These are phyloP conservation scores for Letharia lupina DNA, from an alignment of 495 filamentous ascomycete genomes.

Conservation along the genomic window DNA sequence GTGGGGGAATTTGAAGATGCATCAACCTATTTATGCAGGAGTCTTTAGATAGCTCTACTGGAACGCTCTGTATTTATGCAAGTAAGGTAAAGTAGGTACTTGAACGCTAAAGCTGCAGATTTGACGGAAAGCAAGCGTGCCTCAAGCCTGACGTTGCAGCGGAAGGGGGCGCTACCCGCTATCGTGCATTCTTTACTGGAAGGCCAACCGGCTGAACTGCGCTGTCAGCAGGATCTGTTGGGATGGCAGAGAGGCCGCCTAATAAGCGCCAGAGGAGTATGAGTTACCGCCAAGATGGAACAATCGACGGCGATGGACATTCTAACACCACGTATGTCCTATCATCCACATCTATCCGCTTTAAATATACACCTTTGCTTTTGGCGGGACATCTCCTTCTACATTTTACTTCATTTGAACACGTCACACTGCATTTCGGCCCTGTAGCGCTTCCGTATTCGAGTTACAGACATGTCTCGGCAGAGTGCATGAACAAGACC, in stretches of 20 bases:
- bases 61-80: not conserved
- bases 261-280: slow-evolving; percentile 37
- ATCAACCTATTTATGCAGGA: not conserved
- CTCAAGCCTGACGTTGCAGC: slow-evolving; percentile 1
- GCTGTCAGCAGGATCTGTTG: slow-evolving; percentile 3
- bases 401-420: not conserved
- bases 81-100: not conserved
- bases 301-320: slow-evolving; percentile 4
- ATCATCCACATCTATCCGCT: not conserved
- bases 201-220: slow-evolving; percentile 7
- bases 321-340: slow-evolving; percentile 3
- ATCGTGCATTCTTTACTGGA: slow-evolving; percentile 17
- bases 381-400: not conserved
- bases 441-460: not conserved
- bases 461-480: not conserved
- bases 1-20: not conserved
- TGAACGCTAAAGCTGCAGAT: not conserved
- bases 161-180: slow-evolving; percentile 15
- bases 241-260: slow-evolving; percentile 30
- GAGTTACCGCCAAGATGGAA: slow-evolving; percentile 26
- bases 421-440: not conserved
- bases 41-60: not conserved
- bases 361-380: not conserved
- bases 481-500: not conserved
- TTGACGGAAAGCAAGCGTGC: not conserved